Evolutionary conservation across 306 rosid species (phyloP).

Genomic region (Vachellia pachyceras): DNA sequence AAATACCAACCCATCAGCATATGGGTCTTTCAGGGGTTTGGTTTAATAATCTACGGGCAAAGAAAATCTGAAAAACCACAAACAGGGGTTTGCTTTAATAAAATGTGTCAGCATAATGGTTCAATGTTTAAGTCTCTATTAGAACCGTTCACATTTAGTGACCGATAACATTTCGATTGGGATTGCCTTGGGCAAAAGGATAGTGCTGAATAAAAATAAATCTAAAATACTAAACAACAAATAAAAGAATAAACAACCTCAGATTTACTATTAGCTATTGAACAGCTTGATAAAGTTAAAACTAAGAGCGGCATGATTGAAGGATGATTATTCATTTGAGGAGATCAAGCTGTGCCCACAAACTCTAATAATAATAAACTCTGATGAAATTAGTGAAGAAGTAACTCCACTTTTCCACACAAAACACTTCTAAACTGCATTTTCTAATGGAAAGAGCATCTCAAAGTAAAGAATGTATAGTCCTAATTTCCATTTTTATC

Average conservation of each 20-base stretch:
- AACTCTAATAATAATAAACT: neutral
- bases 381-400: neutral
- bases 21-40: too few relatives aligned
- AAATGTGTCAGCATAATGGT: too few relatives aligned
- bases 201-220: too few relatives aligned
- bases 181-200: too few relatives aligned
- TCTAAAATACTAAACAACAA: too few relatives aligned
- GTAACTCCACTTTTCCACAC: neutral
- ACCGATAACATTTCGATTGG: too few relatives aligned
- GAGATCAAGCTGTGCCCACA: slow-evolving; percentile 12
- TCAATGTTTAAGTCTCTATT: too few relatives aligned
- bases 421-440: too few relatives aligned
- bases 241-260: neutral
- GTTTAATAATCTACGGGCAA: neutral
- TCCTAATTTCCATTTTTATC: neutral
- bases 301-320: neutral
- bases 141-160: too few relatives aligned
- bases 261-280: neutral
- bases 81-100: too few relatives aligned
- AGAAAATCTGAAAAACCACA: neutral
- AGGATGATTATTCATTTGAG: slow-evolving; percentile 1
- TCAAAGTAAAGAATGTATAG: neutral
- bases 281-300: neutral
- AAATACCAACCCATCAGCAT: too few relatives aligned
- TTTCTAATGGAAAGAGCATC: neutral